A percentile compares a stretch with the other conserved stretches of the same genome.
Evolutionary conservation across 257 asterid genomes (phyloP).

Genomic region (Solanum ossicruentum): DNA sequence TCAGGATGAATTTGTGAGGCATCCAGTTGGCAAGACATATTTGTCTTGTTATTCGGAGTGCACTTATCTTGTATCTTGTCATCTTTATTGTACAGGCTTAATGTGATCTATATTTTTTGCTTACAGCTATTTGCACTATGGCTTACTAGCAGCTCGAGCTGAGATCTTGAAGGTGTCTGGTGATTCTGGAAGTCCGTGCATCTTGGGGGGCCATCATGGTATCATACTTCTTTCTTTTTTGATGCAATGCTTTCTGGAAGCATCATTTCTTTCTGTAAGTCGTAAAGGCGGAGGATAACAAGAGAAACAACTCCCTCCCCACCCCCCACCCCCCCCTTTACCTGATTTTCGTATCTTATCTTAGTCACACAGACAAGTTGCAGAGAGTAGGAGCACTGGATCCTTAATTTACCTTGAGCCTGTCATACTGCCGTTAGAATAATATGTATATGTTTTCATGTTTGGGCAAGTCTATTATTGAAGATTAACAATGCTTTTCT

Average conservation of each 20-base stretch:
- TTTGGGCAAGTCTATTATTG: not conserved
- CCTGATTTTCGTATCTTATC: not conserved
- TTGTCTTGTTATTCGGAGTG: not conserved
- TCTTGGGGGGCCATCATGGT: conserved; percentile 30
- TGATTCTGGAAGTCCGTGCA: conserved; percentile 31
- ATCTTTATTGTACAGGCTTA: not conserved
- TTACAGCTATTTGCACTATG: conserved; percentile 33
- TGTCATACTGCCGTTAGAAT: not conserved
- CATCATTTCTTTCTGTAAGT: not conserved
- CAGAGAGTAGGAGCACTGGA: not conserved
- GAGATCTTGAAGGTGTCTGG: conserved; percentile 30
- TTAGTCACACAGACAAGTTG: not conserved
- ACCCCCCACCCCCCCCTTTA: not conserved
- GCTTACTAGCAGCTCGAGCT: conserved; percentile 43
- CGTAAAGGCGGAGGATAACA: not conserved
- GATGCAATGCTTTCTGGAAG: not conserved
- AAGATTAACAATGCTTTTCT: not conserved
- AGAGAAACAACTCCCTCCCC: not conserved
- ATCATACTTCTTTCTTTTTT: not conserved
- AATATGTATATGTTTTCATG: not conserved
- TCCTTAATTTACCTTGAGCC: not conserved
- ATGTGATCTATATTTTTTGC: not conserved
- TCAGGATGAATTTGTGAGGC: not conserved
- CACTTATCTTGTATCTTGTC: not conserved
- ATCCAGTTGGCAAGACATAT: not conserved